phyloP scores from a whole-genome alignment of 495 filamentous ascomycete species.

The Neurospora sp. region DNA sequence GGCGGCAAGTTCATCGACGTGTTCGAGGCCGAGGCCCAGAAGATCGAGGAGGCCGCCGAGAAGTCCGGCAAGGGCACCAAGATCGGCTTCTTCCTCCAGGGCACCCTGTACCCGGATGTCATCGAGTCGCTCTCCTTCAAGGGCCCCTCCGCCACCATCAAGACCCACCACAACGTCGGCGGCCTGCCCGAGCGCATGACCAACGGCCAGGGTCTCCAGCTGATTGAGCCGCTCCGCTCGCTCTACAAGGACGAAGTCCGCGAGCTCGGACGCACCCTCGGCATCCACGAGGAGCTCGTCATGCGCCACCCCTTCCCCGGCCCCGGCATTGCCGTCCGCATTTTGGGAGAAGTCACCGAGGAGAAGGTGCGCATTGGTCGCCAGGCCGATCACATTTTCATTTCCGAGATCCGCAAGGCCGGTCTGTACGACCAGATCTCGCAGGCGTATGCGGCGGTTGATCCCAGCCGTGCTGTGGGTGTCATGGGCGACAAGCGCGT shows the following conservation, averaged over 20 bases:
- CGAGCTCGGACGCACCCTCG: conserved; percentile 64
- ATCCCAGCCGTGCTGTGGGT: conserved; percentile 58
- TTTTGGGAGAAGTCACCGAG: conserved; percentile 77
- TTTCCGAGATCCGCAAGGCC: conserved; percentile 71
- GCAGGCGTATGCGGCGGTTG: conserved; percentile 66
- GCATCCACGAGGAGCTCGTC: conserved; percentile 67
- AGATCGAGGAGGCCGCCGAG: conserved; percentile 59
- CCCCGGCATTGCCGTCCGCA: conserved; percentile 81
- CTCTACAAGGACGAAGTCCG: conserved; percentile 83
- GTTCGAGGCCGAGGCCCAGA: conserved; percentile 70
- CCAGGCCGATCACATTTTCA: conserved; percentile 81
- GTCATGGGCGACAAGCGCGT: conserved; percentile 51
- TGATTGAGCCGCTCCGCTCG: conserved; percentile 64
- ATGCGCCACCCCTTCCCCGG: conserved; percentile 77
- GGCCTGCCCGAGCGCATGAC: conserved; percentile 43
- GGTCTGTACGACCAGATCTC: conserved; percentile 63
- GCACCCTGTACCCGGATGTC: conserved; percentile 46
- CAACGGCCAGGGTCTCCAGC: conserved; percentile 20
- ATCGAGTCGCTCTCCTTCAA: conserved; percentile 78
- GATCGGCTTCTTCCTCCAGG: conserved; percentile 18
- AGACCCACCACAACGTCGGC: conserved; percentile 76
- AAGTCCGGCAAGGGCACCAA: conserved; percentile 37
- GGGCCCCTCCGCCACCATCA: conserved; percentile 73
- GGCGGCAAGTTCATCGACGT: conserved; percentile 66
- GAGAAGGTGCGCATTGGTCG: conserved; percentile 73